Evolutionary conservation across 768 basidiomycete genomes (phyloP).

Genomic region (Psilocybe azurescens): DNA sequence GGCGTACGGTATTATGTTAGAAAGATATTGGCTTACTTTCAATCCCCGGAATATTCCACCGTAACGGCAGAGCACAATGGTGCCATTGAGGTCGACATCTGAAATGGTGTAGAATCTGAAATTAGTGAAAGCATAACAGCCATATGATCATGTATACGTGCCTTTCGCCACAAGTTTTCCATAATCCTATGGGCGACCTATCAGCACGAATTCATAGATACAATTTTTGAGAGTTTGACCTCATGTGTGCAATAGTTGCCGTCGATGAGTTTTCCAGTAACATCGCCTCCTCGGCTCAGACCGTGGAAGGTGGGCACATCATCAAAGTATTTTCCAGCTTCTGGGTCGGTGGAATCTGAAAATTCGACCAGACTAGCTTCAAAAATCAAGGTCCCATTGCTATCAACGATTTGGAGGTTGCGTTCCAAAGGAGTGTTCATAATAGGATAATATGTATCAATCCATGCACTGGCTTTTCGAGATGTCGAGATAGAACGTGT

Average conservation of each 20-base stretch:
- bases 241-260: constrained; percentile 81
- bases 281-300: constrained; percentile 77
- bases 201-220: neutral
- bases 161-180: constrained; percentile 53
- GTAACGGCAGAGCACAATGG: constrained; percentile 82
- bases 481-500: constrained; percentile 57
- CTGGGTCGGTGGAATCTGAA: constrained; percentile 68
- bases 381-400: constrained; percentile 59
- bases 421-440: constrained; percentile 78
- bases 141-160: neutral
- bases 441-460: constrained; percentile 85
- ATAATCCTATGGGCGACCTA: constrained; percentile 37
- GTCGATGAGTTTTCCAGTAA: constrained; percentile 70
- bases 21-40: constrained; percentile 53
- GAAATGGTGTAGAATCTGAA: neutral
- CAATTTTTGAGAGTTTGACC: constrained; percentile 24
- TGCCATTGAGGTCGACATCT: constrained; percentile 76
- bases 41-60: constrained; percentile 82
- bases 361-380: constrained; percentile 26
- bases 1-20: constrained; percentile 8
- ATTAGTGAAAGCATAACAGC: neutral
- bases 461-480: constrained; percentile 62
- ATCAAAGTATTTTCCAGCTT: constrained; percentile 68
- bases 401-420: constrained; percentile 65
- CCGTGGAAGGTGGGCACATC: constrained; percentile 87